Percentiles rank a stretch among this genome's conserved stretches.
These are phyloP conservation scores for Lathyrus tuberosus DNA, from an alignment of 306 rosid genomes.

Conservation along the genomic window DNA sequence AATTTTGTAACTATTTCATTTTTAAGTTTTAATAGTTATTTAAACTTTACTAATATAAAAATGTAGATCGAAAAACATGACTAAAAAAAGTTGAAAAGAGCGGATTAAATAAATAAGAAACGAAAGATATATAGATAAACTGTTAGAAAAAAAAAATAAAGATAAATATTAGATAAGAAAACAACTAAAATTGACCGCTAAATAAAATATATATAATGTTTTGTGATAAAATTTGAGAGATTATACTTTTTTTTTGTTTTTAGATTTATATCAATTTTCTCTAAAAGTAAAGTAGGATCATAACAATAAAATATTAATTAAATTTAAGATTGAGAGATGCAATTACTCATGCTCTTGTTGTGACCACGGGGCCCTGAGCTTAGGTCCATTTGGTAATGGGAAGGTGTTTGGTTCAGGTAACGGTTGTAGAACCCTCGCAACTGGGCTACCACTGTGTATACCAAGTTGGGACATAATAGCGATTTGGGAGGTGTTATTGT, in stretches of 20 bases:
- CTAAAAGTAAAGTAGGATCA: not conserved
- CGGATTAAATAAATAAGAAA: too few species aligned
- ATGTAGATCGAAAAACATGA: too few species aligned
- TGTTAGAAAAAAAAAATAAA: too few species aligned
- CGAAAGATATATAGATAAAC: too few species aligned
- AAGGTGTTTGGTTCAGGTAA: not conserved
- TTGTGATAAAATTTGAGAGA: too few species aligned
- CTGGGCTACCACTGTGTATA: not conserved
- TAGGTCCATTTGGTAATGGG: not conserved
- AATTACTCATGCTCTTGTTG: conserved; percentile 31
- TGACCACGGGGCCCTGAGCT: conserved; percentile 4
- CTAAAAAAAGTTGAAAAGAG: too few species aligned
- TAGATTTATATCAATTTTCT: not conserved
- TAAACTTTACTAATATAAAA: too few species aligned
- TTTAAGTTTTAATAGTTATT: too few species aligned
- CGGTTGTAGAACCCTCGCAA: not conserved
- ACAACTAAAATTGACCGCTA: too few species aligned
- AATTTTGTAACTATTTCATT: too few species aligned
- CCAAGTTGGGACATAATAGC: not conserved
- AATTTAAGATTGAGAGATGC: not conserved
- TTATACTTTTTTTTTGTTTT: not conserved
- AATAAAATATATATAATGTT: too few species aligned
- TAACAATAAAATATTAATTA: not conserved
- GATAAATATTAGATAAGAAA: too few species aligned
- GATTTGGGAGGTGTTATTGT: not conserved